These are phyloP conservation scores for Yamadazyma sp. DNA, from an alignment of 805 yeast genomes.

Conservation along the genomic window DNA sequence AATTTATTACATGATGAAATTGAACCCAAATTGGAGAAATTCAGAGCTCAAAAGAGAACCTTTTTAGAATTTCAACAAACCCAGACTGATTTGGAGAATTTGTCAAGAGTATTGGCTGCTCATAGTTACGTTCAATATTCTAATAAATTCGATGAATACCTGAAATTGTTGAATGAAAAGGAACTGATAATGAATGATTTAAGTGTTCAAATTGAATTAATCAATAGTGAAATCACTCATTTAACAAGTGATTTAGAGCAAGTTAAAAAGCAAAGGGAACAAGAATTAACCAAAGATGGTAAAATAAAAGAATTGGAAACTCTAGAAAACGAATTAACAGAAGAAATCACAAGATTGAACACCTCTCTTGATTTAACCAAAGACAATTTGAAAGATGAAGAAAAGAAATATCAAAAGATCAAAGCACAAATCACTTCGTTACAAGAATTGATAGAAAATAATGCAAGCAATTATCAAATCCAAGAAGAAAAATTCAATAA, in stretches of 20 bases:
- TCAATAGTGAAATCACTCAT: constrained; percentile 53
- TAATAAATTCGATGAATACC: constrained; percentile 40
- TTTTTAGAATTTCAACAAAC: constrained; percentile 85
- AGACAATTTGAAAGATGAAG: constrained; percentile 59
- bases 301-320: constrained; percentile 57
- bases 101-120: constrained; percentile 71
- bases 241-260: constrained; percentile 60
- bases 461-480: constrained; percentile 32
- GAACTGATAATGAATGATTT: constrained; percentile 40
- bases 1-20: constrained; percentile 78
- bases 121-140: constrained; percentile 57
- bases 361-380: constrained; percentile 58
- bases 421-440: constrained; percentile 32
- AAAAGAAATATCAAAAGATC: constrained; percentile 28
- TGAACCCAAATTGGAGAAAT: constrained; percentile 82
- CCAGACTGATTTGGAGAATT: constrained; percentile 74
- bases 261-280: constrained; percentile 50
- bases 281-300: constrained; percentile 60
- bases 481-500: constrained; percentile 45
- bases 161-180: constrained; percentile 41
- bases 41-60: constrained; percentile 76
- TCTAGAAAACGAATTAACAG: constrained; percentile 53
- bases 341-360: constrained; percentile 63
- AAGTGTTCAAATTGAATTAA: constrained; percentile 41
- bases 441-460: constrained; percentile 29